Conservation (phyloP, 495 filamentous ascomycete genomes). For the Pseudevernia furfuracea region DNA sequence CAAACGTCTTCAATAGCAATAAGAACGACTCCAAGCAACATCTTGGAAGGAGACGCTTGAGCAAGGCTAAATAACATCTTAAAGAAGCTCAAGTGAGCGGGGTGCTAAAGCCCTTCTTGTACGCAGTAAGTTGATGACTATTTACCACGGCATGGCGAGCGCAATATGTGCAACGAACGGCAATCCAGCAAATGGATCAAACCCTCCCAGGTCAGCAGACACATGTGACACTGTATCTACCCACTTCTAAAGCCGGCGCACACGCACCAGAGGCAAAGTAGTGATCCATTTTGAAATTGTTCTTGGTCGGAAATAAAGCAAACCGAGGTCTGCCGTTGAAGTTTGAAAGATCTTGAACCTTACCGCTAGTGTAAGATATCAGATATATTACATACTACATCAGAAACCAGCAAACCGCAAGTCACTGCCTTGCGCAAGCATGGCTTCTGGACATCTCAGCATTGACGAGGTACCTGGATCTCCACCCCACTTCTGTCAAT, state of each 20-base stretch:
- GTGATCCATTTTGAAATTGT: not conserved
- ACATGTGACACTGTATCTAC: not conserved
- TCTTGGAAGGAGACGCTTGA: not conserved
- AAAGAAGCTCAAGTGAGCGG: not conserved
- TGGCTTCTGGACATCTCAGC: slow-evolving; percentile 22
- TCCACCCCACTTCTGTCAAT: not conserved
- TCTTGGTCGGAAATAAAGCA: not conserved
- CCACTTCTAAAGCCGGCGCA: not conserved
- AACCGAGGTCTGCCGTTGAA: not conserved
- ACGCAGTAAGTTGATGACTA: not conserved
- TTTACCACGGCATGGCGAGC: not conserved
- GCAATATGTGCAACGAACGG: not conserved
- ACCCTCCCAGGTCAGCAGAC: not conserved
- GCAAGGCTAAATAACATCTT: not conserved
- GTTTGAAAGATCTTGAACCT: not conserved
- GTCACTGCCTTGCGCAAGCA: not conserved
- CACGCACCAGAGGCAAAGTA: not conserved
- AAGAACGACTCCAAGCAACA: not conserved
- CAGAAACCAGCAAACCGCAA: not conserved
- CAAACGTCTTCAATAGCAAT: not conserved
- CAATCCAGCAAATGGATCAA: too few species aligned
- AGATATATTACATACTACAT: not conserved
- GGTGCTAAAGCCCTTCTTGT: not conserved
- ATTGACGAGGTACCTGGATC: slow-evolving; percentile 21
- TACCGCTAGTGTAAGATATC: slow-evolving; percentile 5